phyloP scores from a whole-genome alignment of 768 basidiomycete genomes.

The Mycena haematopus region DNA sequence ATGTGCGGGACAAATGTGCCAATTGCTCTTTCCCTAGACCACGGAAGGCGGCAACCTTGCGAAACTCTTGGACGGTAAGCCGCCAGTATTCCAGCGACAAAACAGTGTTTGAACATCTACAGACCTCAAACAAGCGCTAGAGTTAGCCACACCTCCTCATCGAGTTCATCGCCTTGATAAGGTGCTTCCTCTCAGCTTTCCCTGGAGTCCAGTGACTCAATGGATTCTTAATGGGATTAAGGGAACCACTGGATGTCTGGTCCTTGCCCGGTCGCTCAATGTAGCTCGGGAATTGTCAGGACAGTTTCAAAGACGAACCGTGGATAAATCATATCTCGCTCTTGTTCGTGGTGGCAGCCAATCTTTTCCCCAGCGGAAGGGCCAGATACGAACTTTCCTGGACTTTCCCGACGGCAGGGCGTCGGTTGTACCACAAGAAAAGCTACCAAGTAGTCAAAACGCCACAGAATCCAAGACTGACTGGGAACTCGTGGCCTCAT shows the following conservation, averaged over 20 bases:
- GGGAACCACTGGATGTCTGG: conserved; percentile 68
- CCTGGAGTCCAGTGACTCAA: background rate
- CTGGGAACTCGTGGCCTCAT: conserved; percentile 66
- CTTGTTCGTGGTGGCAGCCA: conserved; percentile 60
- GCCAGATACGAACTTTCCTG: conserved; percentile 52
- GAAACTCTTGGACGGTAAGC: conserved; percentile 16
- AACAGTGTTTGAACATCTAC: conserved; percentile 1
- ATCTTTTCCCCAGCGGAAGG: conserved; percentile 47
- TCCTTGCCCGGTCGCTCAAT: conserved; percentile 55
- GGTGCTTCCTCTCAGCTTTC: conserved; percentile 43
- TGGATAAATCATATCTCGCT: conserved; percentile 69
- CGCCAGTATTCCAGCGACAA: background rate
- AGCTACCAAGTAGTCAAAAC: conserved; percentile 23
- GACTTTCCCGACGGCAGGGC: conserved; percentile 55
- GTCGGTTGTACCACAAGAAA: conserved; percentile 33
- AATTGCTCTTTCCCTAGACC: conserved; percentile 27
- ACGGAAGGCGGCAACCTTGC: conserved; percentile 10
- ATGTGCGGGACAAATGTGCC: conserved; percentile 41
- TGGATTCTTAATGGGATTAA: conserved; percentile 36
- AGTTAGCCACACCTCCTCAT: conserved; percentile 45
- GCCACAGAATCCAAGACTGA: conserved; percentile 50
- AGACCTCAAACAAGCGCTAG: conserved; percentile 39
- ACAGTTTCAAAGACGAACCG: conserved; percentile 56
- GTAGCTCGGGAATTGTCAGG: conserved; percentile 55
- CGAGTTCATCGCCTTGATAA: conserved; percentile 74